phyloP scores from a whole-genome alignment of 176 grass and related monocot genomes.

The Musa itinerans region DNA sequence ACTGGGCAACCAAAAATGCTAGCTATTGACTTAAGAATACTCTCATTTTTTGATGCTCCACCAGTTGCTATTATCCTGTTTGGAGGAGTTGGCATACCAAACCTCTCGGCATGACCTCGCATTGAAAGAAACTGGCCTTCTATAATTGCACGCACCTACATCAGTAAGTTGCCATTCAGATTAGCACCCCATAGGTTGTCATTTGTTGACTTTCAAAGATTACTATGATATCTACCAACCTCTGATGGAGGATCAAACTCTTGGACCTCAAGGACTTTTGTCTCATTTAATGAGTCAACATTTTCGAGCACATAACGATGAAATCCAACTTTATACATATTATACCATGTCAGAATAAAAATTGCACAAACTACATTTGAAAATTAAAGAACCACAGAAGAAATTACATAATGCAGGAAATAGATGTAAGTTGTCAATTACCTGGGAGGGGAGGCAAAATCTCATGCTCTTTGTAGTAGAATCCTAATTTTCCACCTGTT shows the following conservation, averaged over 20 bases:
- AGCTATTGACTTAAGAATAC: constrained; percentile 53
- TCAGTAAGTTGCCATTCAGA: background rate
- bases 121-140: constrained; percentile 91
- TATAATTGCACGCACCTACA: constrained; percentile 62
- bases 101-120: constrained; percentile 82
- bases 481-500: constrained; percentile 77
- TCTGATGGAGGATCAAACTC: constrained; percentile 80
- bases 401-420: background rate
- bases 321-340: constrained; percentile 43
- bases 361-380: constrained; percentile 11
- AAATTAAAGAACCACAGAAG: background rate
- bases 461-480: constrained; percentile 99
- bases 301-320: constrained; percentile 52
- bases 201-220: background rate
- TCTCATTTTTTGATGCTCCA: constrained; percentile 68
- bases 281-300: constrained; percentile 28
- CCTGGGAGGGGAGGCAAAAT: constrained; percentile 86
- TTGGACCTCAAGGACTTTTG: constrained; percentile 38
- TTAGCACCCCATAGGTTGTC: background rate
- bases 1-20: constrained; percentile 80
- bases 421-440: constrained; percentile 23
- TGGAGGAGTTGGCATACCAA: constrained; percentile 83
- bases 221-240: constrained; percentile 21
- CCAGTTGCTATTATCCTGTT: constrained; percentile 87
- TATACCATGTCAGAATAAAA: background rate